Percentiles rank a stretch among this genome's conserved stretches.
Evolutionary conservation across 345 rosid genomes (phyloP).

Genomic region (Linum trigynum): DNA sequence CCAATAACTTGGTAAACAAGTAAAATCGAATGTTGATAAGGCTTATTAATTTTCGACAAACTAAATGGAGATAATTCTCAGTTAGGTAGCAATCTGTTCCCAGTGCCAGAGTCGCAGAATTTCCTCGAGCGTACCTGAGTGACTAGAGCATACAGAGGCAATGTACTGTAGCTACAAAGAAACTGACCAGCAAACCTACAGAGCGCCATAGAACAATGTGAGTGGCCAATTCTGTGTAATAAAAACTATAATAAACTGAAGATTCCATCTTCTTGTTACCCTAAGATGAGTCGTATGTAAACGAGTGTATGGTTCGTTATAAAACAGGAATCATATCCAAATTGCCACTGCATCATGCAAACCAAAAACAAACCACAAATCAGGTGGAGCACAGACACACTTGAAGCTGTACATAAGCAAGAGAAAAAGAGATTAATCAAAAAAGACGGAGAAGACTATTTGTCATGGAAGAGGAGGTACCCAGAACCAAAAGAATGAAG

Average conservation of each 20-base stretch:
- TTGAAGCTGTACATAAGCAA: too few relatives aligned
- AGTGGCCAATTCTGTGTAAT: too few relatives aligned
- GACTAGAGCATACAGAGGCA: constrained; percentile 71
- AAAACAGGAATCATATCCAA: constrained; percentile 72
- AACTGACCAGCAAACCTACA: constrained; percentile 80
- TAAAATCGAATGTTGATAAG: too few relatives aligned
- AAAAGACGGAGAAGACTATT: neutral
- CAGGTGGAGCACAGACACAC: too few relatives aligned
- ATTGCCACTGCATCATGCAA: constrained; percentile 54
- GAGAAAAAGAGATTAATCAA: neutral
- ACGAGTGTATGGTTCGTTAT: constrained; percentile 75
- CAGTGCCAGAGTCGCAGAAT: neutral
- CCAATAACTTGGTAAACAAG: neutral
- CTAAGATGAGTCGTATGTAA: constrained; percentile 50
- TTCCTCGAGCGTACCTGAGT: constrained; percentile 48
- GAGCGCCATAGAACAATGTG: neutral
- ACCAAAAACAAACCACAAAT: neutral
- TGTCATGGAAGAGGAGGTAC: constrained; percentile 22
- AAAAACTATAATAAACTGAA: neutral
- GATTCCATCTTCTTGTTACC: constrained; percentile 29
- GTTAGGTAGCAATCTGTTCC: neutral
- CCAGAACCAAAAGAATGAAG: constrained; percentile 86
- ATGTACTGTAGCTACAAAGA: constrained; percentile 91
- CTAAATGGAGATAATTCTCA: too few relatives aligned
- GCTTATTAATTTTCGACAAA: too few relatives aligned